phyloP scores from a whole-genome alignment of 108 stramenopile genomes.

The Tribonema minus region DNA sequence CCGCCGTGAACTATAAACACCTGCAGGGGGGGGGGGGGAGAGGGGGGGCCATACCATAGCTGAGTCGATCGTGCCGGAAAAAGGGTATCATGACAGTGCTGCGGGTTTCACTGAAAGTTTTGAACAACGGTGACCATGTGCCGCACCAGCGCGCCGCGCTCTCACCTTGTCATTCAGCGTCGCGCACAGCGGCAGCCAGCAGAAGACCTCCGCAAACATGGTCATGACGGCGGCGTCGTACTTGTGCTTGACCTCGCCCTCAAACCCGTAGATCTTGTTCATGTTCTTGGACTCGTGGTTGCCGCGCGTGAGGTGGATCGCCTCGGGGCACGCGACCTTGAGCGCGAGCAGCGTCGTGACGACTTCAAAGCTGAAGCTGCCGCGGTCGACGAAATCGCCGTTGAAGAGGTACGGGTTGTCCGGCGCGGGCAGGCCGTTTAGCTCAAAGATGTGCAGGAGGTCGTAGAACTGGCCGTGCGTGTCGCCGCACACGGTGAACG shows the following conservation, averaged over 20 bases:
- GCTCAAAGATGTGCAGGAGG: constrained; percentile 90
- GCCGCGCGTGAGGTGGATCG: constrained; percentile 80
- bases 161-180: constrained; percentile 67
- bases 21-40: no score
- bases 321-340: constrained; percentile 73
- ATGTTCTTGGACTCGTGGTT: constrained; percentile 99
- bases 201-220: constrained; percentile 89
- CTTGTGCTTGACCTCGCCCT: constrained; percentile 96
- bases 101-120: no score
- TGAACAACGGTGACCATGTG: no score
- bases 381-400: constrained; percentile 98
- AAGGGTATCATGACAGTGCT: no score
- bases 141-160: no score
- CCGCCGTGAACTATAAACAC: constrained; percentile 96
- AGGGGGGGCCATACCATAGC: no score
- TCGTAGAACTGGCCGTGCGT: constrained; percentile 99
- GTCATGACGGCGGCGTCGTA: constrained; percentile 91
- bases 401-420: constrained; percentile 93
- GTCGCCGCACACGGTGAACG: constrained; percentile 80
- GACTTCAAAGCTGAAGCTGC: constrained; percentile 88
- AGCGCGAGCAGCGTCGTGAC: constrained; percentile 81
- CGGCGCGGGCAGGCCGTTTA: constrained; percentile 73
- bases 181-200: constrained; percentile 75
- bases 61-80: no score
- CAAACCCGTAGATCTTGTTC: constrained; percentile 98